Base-by-base conservation (phyloP, 139 green algal species). In the Tetradesmus obliquus region DNA sequence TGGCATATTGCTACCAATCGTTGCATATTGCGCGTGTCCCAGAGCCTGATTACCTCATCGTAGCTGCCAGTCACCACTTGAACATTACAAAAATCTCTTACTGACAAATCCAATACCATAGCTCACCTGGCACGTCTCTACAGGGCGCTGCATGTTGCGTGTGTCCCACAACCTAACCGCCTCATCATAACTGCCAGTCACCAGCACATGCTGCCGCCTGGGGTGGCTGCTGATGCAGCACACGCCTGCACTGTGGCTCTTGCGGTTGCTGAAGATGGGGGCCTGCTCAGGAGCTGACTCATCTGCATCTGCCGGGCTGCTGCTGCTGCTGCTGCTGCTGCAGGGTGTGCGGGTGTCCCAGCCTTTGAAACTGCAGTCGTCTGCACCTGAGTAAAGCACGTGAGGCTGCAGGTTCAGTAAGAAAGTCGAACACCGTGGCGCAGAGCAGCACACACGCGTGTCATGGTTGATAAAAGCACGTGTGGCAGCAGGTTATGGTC, bases 161-260 rank as follows among this genome's bases (percentile, higher is more conserved):
- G 94, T 57, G 87, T 99, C 97, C 97, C 97, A 99, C 55, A 98
- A 55, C 45, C 98, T 72, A n/a, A 97, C 87, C 6, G 84, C 2
- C 86, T 99, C 98, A 84, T 99, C 97, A 82, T 99, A 99, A 79
- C 94, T 97, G 55, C 97, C 97, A 1, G 97, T 99, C 17, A 92
- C 93, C 7, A 98, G 55, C 24, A 97, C 13, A 91, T 98, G 92
- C 53, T 94, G 80, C 2, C 86, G 13, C 6, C 57, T 19, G 0
- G 94, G 93, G 69, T 96, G 92, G 2, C 92, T 93, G 19, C 91
- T 96, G 57, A 99, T 95, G 91, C 95, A 98, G 92, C 95, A 98
- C 53, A 99, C 97, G 9, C 97, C 97, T 55, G 97, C 97, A 2
- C 55, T 89, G 90, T 99, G 97, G 15, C 91, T 83, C 9, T 91